Evolutionary conservation across 192 early-diverging fungal species (phyloP), one percentile per base, ranked within the genome.

Genomic region (Umbelopsis ramanniana): DNA sequence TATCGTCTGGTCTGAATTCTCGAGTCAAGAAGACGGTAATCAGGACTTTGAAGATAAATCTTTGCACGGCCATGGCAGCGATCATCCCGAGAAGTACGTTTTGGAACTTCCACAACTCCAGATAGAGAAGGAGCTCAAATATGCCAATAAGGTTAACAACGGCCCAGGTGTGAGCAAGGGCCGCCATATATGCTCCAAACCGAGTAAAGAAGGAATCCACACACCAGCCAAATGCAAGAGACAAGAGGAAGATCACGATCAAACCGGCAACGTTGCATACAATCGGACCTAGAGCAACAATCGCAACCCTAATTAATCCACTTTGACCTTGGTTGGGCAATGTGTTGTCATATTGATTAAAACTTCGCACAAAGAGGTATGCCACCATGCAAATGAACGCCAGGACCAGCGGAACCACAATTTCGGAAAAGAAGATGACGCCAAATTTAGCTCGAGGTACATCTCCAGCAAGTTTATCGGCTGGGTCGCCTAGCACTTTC

Each of bases 1-100:
- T 87, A 76, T 90, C 89, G 70, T 91, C 89, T 74, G 90, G 85
- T 68, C 89, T 87, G 82, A 93, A 90, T 80, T 95, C 93, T 50
- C 93, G 87, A 52, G 93, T 88, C 60, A 95, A 80, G 71, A 92
- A 85, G 50, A 89, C 70, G 22, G 86, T 81, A 66, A 91, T 88
- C 52, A 93, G 53, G n/a, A 93, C 72, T 54, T 90, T 91, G 84
- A 91, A 92, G 24, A 91, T 77, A 46, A 92, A 88, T 8, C 89
- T 82, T 75, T 93, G 90, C 14, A 93, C 86, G 67, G 87, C 85
- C 52, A 83, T 81, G 11, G 87, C 82, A 43, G 87, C 86, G 72
- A 93, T 88, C 46, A 93, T 80, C 19, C 90, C 90, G 67, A 94
- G 74, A 37, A 92, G 79, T 6, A 89, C 87, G 66, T 86, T 81